Evolutionary conservation across 2,329 filamentous ascomycete genomes (phyloP).

Genomic region (Xylaria sp.): DNA sequence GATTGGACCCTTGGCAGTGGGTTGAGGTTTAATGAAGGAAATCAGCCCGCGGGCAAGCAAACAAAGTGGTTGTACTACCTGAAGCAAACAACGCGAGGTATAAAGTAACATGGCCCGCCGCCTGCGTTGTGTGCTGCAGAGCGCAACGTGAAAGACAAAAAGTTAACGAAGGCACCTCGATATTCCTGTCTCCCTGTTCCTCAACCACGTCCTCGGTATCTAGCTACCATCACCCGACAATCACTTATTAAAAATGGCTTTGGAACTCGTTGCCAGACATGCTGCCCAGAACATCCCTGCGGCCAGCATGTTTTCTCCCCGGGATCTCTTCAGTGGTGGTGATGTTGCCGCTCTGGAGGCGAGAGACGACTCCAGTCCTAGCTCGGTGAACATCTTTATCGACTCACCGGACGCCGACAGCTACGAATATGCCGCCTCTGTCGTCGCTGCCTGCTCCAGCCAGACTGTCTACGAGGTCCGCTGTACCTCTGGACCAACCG

Average conservation of each 20-base stretch:
- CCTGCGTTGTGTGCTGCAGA: neutral
- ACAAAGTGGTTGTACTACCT: neutral
- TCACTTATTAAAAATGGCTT: constrained; percentile 24
- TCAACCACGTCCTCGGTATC: neutral
- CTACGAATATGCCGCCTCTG: constrained; percentile 33
- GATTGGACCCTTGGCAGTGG: constrained; percentile 4
- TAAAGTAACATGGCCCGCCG: constrained; percentile 25
- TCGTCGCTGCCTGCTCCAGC: constrained; percentile 25
- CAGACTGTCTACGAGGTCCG: constrained; percentile 28
- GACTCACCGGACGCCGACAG: constrained; percentile 3
- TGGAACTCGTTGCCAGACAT: constrained; percentile 28
- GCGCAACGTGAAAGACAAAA: neutral
- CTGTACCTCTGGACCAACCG: constrained; percentile 20
- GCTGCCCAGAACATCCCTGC: constrained; percentile 20
- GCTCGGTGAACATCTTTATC: constrained; percentile 30
- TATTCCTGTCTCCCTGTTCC: neutral
- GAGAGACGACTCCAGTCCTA: constrained; percentile 2
- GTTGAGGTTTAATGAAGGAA: constrained; percentile 13
- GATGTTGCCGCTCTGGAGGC: neutral
- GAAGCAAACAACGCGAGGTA: constrained; percentile 12
- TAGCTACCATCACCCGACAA: neutral
- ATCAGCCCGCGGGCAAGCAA: neutral
- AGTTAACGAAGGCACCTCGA: neutral
- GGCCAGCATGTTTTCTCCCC: constrained; percentile 11
- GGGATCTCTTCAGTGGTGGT: constrained; percentile 1